Percentiles rank a stretch among this genome's conserved stretches.
These are phyloP conservation scores for Trametes sp. DNA, from an alignment of 1,284 basidiomycete species.

Conservation along the genomic window DNA sequence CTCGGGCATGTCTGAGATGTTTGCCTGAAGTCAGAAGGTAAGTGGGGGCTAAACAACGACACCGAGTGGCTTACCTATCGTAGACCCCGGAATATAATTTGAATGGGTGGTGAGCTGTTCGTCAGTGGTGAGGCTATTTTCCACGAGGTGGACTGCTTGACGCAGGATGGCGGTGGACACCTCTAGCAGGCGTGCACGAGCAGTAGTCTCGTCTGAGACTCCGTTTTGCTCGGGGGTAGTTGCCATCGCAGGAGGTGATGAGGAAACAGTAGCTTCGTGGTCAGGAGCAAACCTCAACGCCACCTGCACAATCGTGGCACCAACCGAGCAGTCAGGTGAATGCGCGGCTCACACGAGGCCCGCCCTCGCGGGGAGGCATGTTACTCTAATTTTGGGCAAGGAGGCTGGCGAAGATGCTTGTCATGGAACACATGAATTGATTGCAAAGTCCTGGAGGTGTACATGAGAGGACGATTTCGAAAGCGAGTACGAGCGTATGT, in stretches of 20 bases:
- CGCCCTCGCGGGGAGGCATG: slow-evolving; percentile 10
- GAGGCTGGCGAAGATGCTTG: neutral
- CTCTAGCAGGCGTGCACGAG: slow-evolving; percentile 60
- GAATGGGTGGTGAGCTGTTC: slow-evolving; percentile 73
- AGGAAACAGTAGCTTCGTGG: slow-evolving; percentile 22
- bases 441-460: neutral
- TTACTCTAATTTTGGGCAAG: neutral
- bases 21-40: slow-evolving; percentile 58
- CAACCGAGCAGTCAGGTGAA: slow-evolving; percentile 25
- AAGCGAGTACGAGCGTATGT: slow-evolving; percentile 52
- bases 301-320: slow-evolving; percentile 13
- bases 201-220: slow-evolving; percentile 35
- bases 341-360: slow-evolving; percentile 30
- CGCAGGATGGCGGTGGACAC: slow-evolving; percentile 70
- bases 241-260: slow-evolving; percentile 14
- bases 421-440: neutral
- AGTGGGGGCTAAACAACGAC: neutral
- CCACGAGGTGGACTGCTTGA: slow-evolving; percentile 76
- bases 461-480: slow-evolving; percentile 5
- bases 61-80: slow-evolving; percentile 64
- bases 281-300: slow-evolving; percentile 2
- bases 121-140: slow-evolving; percentile 68
- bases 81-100: slow-evolving; percentile 79
- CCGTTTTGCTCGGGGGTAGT: slow-evolving; percentile 11
- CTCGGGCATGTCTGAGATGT: slow-evolving; percentile 82